Conservation (phyloP, 805 yeast species). For the Kuraishia molischiana region DNA sequence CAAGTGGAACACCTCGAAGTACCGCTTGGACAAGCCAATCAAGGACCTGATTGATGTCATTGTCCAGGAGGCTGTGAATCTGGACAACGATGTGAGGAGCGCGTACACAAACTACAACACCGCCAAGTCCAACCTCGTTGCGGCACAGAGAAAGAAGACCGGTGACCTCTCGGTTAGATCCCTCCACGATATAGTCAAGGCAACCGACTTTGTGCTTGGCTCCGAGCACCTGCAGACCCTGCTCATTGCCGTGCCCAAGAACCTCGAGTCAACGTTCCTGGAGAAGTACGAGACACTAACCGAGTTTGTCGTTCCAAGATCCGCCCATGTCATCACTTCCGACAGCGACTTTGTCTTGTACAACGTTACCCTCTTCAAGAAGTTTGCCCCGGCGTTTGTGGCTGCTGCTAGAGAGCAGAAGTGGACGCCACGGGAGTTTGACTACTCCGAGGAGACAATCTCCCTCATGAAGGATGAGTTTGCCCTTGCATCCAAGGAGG, state of each 20-base stretch:
- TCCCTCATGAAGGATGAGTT: conserved; percentile 71
- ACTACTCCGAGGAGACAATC: conserved; percentile 69
- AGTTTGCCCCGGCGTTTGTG: conserved; percentile 60
- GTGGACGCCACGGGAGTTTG: conserved; percentile 89
- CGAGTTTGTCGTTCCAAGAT: conserved; percentile 84
- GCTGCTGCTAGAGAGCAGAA: conserved; percentile 71
- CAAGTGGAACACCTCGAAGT: conserved; percentile 83
- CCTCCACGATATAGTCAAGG: conserved; percentile 77
- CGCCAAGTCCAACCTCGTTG: conserved; percentile 74
- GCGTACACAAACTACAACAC: conserved; percentile 66
- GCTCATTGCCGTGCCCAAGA: conserved; percentile 82
- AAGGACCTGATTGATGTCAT: conserved; percentile 63
- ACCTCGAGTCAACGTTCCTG: conserved; percentile 48
- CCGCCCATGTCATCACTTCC: conserved; percentile 57
- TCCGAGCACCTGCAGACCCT: conserved; percentile 83
- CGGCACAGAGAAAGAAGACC: conserved; percentile 86
- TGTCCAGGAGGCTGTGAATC: conserved; percentile 66
- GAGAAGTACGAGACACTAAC: conserved; percentile 66
- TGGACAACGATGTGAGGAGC: conserved; percentile 79
- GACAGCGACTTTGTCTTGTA: conserved; percentile 72
- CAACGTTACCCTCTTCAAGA: conserved; percentile 79
- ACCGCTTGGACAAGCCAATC: conserved; percentile 75
- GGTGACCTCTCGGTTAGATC: conserved; percentile 92
- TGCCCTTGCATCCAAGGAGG: conserved; percentile 63
- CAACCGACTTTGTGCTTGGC: conserved; percentile 72